These are phyloP conservation scores for Fusarium sp. DNA, from an alignment of 2,329 filamentous ascomycete species.

Conservation along the genomic window DNA sequence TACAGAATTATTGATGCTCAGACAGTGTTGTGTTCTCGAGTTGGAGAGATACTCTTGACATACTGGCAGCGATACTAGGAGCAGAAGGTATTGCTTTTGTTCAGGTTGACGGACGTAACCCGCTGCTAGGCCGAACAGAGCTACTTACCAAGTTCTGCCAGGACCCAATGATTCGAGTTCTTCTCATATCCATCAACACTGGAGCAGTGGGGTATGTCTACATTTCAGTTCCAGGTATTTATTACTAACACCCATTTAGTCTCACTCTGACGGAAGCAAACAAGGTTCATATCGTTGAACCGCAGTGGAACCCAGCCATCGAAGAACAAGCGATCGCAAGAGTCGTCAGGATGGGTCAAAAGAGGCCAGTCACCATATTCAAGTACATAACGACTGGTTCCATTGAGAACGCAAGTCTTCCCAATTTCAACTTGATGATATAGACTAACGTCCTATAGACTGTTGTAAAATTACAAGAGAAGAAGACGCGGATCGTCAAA, in stretches of 20 bases:
- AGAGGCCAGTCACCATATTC: neutral
- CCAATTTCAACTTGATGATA: fast-evolving
- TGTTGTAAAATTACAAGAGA: neutral
- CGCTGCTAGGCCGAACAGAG: neutral
- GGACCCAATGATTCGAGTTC: neutral
- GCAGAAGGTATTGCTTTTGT: neutral
- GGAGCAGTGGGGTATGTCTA: neutral
- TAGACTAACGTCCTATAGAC: fast-evolving
- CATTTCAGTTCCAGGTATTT: fast-evolving
- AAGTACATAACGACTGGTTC: neutral
- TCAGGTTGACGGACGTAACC: neutral
- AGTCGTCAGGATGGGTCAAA: neutral
- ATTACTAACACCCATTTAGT: neutral
- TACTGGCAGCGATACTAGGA: fast-evolving
- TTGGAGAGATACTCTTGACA: conserved; percentile 1
- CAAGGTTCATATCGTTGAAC: neutral
- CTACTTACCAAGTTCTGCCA: neutral
- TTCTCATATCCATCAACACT: conserved; percentile 19
- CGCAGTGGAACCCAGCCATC: neutral
- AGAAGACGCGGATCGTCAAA: conserved; percentile 4
- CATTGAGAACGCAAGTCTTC: neutral
- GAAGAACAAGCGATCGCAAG: neutral
- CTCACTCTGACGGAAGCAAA: neutral
- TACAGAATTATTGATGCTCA: fast-evolving
- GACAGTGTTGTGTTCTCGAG: neutral